phyloP scores from a whole-genome alignment of 805 yeast species.

The Tetrapisispora pingtungensis region DNA sequence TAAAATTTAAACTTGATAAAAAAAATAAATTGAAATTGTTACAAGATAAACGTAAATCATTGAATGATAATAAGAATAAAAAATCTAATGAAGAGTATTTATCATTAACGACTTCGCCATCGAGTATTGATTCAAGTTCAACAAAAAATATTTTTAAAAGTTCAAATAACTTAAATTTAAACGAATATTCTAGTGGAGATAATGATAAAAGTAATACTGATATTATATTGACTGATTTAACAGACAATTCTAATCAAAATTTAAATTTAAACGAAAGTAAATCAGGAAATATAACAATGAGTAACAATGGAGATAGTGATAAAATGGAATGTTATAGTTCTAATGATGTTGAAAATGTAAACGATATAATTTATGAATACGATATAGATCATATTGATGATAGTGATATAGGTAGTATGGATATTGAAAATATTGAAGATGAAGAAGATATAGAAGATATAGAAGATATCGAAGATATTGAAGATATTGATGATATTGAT shows the following conservation, averaged over 20 bases:
- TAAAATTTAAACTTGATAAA: neutral
- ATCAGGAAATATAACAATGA: neutral
- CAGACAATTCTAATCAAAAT: neutral
- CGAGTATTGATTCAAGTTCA: too few species aligned
- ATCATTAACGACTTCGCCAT: too few species aligned
- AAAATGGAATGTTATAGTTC: neutral
- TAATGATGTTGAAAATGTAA: neutral
- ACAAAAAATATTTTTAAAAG: too few species aligned
- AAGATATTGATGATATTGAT: neutral
- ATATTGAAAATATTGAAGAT: neutral
- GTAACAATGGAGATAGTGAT: neutral
- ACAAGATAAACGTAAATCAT: neutral
- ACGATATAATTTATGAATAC: constrained; percentile 3
- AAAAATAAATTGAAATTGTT: constrained; percentile 1
- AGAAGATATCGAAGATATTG: neutral
- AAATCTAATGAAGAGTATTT: too few species aligned
- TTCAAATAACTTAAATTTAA: too few species aligned
- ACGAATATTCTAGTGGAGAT: too few species aligned
- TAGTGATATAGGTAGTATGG: neutral
- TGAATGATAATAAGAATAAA: neutral
- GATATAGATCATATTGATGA: neutral
- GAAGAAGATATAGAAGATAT: constrained; percentile 1
- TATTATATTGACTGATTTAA: neutral
- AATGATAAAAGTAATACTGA: too few species aligned
- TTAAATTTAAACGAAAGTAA: neutral